Conservation (phyloP, 768 basidiomycete genomes). For the Hygrophorus russula region DNA sequence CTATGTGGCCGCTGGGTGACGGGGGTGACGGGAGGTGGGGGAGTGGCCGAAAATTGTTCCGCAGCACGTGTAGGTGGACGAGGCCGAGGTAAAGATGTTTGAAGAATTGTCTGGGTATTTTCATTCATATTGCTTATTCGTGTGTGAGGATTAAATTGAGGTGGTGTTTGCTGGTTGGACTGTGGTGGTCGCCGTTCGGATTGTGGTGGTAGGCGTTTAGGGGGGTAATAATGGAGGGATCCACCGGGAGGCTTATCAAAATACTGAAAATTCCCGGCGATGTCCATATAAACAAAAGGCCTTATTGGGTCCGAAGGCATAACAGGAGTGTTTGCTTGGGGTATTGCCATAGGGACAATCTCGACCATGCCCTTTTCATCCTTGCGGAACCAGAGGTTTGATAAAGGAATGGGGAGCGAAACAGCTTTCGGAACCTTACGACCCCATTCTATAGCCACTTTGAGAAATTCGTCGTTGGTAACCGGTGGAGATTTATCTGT, state of each 20-base stretch:
- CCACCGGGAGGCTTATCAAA: neutral
- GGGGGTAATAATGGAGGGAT: too few species aligned
- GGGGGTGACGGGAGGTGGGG: neutral
- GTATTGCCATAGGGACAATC: neutral
- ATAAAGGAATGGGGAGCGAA: neutral
- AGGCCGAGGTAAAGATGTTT: neutral
- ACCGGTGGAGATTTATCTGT: too few species aligned
- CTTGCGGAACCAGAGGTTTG: neutral
- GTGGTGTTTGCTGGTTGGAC: too few species aligned
- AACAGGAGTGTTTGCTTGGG: neutral
- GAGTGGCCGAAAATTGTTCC: too few species aligned
- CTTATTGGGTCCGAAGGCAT: neutral
- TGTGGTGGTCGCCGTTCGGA: too few species aligned
- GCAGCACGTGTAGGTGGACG: too few species aligned
- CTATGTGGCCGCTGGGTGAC: neutral
- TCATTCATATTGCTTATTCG: too few species aligned
- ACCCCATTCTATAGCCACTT: neutral
- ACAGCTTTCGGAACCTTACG: neutral
- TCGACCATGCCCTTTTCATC: neutral
- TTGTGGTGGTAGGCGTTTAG: too few species aligned
- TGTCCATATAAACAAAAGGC: neutral
- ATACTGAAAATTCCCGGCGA: neutral
- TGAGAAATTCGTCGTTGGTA: too few species aligned
- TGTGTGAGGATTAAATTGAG: too few species aligned
- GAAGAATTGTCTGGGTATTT: neutral